Evolutionary conservation across 768 basidiomycete species (phyloP).

Genomic region (Psilocybe cyanescens): DNA sequence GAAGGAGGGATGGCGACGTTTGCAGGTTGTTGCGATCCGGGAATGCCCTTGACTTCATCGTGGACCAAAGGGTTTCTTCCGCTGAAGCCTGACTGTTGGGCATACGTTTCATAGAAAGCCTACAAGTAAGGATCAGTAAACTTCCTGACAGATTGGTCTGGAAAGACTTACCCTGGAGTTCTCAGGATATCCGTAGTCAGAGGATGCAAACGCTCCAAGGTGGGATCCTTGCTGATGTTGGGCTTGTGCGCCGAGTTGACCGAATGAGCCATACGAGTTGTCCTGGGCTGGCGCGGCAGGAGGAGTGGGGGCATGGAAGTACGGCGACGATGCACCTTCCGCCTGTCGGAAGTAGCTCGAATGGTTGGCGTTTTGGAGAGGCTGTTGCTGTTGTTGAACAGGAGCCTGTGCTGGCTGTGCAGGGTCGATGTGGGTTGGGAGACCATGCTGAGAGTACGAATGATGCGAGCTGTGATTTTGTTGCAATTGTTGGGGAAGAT

Average conservation of each 20-base stretch:
- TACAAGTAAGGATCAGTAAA: slow-evolving; percentile 30
- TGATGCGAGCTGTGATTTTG: slow-evolving; percentile 46
- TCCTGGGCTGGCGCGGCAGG: slow-evolving; percentile 68
- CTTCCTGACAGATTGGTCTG: slow-evolving; percentile 9
- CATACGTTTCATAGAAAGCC: slow-evolving; percentile 81
- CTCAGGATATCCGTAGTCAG: slow-evolving; percentile 73
- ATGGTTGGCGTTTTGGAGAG: slow-evolving; percentile 43
- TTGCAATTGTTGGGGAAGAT: slow-evolving; percentile 46
- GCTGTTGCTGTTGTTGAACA: slow-evolving; percentile 49
- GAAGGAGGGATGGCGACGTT: slow-evolving; percentile 54
- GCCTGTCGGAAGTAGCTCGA: slow-evolving; percentile 73
- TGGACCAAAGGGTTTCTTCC: slow-evolving; percentile 69
- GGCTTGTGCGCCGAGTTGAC: slow-evolving; percentile 59
- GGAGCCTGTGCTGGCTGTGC: slow-evolving; percentile 45
- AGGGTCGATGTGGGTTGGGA: slow-evolving; percentile 69
- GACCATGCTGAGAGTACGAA: slow-evolving; percentile 68
- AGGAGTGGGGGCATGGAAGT: slow-evolving; percentile 81
- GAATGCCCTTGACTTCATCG: slow-evolving; percentile 76
- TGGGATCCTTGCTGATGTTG: slow-evolving; percentile 66
- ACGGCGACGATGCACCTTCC: slow-evolving; percentile 55
- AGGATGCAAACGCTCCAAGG: slow-evolving; percentile 56
- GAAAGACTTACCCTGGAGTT: slow-evolving; percentile 44
- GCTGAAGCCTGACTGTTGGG: slow-evolving; percentile 64
- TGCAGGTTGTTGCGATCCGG: slow-evolving; percentile 58
- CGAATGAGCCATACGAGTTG: slow-evolving; percentile 66